phyloP scores from a whole-genome alignment of 495 filamentous ascomycete genomes.

The Penicillium lividum region DNA sequence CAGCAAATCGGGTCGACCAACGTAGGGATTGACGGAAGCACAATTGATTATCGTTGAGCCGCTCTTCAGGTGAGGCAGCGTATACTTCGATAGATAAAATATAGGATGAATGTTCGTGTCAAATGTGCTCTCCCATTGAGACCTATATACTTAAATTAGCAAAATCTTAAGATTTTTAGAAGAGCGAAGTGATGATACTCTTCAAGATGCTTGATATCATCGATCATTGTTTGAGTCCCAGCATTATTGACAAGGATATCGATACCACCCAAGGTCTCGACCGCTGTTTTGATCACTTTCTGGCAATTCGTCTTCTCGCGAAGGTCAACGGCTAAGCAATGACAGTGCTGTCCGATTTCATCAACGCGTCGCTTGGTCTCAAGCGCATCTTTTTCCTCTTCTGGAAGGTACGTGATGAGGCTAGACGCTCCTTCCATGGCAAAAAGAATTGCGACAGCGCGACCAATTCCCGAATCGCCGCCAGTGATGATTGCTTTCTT shows the following conservation, averaged over 20 bases:
- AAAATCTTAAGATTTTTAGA: conserved; percentile 18
- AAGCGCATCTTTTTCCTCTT: conserved; percentile 75
- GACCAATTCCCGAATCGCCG: conserved; percentile 81
- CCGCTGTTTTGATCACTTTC: conserved; percentile 64
- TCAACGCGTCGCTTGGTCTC: conserved; percentile 71
- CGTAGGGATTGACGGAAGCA: conserved; percentile 23
- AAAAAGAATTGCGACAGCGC: conserved; percentile 74
- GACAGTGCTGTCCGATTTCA: conserved; percentile 61
- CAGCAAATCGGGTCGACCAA: conserved; percentile 55
- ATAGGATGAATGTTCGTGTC: conserved; percentile 61
- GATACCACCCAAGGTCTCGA: conserved; percentile 64
- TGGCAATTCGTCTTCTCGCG: conserved; percentile 65
- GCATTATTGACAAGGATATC: conserved; percentile 84
- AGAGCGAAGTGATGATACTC: conserved; percentile 52
- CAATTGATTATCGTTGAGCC: conserved; percentile 57
- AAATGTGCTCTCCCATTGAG: conserved; percentile 50
- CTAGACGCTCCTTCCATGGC: conserved; percentile 82
- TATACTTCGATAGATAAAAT: conserved; percentile 36
- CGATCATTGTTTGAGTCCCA: conserved; percentile 70
- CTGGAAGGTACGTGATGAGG: conserved; percentile 71
- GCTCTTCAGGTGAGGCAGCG: conserved; percentile 6
- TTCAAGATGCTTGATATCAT: conserved; percentile 69
- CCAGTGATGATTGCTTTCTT: conserved; percentile 81
- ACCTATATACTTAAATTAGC: conserved; percentile 41
- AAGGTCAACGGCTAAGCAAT: conserved; percentile 62